These are phyloP conservation scores for Penicillium silybi DNA, from an alignment of 495 filamentous ascomycete genomes.

Conservation along the genomic window DNA sequence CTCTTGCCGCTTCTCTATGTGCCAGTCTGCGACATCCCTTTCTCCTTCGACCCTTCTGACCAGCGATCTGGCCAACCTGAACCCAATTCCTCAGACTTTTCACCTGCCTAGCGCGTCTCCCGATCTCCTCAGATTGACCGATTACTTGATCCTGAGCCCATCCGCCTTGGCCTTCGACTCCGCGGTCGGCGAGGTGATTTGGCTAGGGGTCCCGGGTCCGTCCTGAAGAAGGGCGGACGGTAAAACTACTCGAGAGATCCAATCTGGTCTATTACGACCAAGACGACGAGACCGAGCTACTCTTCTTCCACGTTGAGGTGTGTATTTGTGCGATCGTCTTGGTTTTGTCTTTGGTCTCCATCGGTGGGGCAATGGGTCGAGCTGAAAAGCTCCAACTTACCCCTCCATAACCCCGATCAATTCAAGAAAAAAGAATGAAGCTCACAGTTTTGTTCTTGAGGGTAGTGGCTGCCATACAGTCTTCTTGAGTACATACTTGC, in stretches of 20 bases:
- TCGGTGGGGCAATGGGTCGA: conserved; percentile 18
- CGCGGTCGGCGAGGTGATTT: conserved; percentile 39
- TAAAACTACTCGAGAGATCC: conserved; percentile 34
- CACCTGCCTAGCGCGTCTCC: conserved; percentile 4
- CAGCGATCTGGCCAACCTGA: conserved; percentile 26
- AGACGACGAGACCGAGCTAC: conserved; percentile 5
- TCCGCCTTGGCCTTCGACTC: conserved; percentile 21
- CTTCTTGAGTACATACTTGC: conserved; percentile 19
- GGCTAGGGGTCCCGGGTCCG: conserved; percentile 54
- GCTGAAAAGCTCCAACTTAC: conserved; percentile 16
- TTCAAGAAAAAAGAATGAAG: conserved; percentile 4
- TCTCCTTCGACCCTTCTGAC: conserved; percentile 31
- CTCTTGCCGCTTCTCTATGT: conserved; percentile 35
- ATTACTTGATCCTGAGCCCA: conserved; percentile 3
- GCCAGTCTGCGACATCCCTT: conserved; percentile 33
- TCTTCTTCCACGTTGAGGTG: conserved; percentile 16
- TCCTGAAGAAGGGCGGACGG: conserved; percentile 59
- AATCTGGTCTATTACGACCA: conserved; percentile 7
- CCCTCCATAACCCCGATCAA: conserved; percentile 15
- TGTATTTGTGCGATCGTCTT: conserved; percentile 1
- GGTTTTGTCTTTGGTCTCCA: not conserved
- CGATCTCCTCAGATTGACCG: conserved; percentile 10
- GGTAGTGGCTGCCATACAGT: conserved; percentile 13
- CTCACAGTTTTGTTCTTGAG: conserved; percentile 9
- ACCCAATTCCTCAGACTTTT: conserved; percentile 11